Evolutionary conservation across 108 stramenopile species (phyloP), one percentile per base, ranked within the genome.

Genomic region (Nitzschia inconspicua): DNA sequence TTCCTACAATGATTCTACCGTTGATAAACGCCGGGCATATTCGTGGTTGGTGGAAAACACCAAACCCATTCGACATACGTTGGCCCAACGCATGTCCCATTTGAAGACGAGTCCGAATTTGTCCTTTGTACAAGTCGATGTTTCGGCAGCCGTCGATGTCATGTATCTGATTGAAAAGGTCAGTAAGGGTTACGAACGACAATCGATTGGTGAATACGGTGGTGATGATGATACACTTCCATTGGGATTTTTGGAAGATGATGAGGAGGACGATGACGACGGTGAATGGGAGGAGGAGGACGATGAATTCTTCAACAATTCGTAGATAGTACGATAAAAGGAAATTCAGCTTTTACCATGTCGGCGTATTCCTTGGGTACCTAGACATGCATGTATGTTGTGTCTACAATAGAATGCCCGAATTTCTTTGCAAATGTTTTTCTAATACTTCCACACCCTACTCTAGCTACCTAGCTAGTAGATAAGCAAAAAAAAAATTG

Each of bases 161-260:
- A 91, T 91, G 88, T 76, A 84, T 52, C 60, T 95, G 51, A 91
- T 95, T 61, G 90, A 95, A 30, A 86, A 91, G 68, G 83, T 94
- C 37, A 50, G 70, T 22, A 44, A 40, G 49, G 72, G 69, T 3
- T 82, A 84, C 50, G 80, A 76, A 67, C 82, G 89, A 48, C 75
- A 84, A 31, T 34, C 30, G n/a, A 46, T 82, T 20, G 71, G 66
- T 18, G 63, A 43, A 42, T 73, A 34, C 42, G 42, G 58, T 20
- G 74, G 50, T 3, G 70, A 68, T 30, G 66, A 63, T 47, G 65
- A 56, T 56, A n/a, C n/a, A n/a, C n/a, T n/a, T n/a, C n/a, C n/a
- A n/a, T n/a, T n/a, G n/a, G n/a, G n/a, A n/a, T n/a, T n/a, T n/a
- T n/a, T n/a, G n/a, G 85, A 85, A 5, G 76, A 77, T 37, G 83